Evolutionary conservation across 495 filamentous ascomycete species (phyloP).

Genomic region (Aspergillus nanangensis): DNA sequence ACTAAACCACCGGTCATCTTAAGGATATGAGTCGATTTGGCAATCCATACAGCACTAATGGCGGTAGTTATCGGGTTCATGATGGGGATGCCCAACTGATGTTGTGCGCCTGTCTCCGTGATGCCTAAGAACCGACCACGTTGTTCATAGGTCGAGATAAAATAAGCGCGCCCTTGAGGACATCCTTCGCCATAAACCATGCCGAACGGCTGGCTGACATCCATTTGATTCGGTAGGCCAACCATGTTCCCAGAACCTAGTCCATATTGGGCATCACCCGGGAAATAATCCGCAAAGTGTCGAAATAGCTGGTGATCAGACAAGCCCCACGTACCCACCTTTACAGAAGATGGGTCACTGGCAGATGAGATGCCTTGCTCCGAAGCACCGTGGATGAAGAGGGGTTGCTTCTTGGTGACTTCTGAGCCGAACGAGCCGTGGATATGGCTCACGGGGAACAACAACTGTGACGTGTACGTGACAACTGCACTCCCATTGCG

Average conservation of each 20-base stretch:
- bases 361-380: conserved; percentile 67
- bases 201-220: conserved; percentile 79
- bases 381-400: conserved; percentile 75
- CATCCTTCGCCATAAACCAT: conserved; percentile 81
- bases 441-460: conserved; percentile 68
- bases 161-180: conserved; percentile 74
- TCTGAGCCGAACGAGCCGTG: conserved; percentile 63
- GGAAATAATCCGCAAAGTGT: conserved; percentile 71
- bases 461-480: conserved; percentile 78
- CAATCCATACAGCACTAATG: conserved; percentile 83
- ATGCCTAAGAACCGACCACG: conserved; percentile 68
- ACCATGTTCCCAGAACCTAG: conserved; percentile 70
- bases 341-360: conserved; percentile 72
- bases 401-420: conserved; percentile 63
- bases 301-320: conserved; percentile 67
- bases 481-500: conserved; percentile 56
- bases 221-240: conserved; percentile 79
- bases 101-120: conserved; percentile 42
- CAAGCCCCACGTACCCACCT: conserved; percentile 80
- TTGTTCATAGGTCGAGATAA: conserved; percentile 67
- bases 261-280: conserved; percentile 71
- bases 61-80: conserved; percentile 56
- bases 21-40: conserved; percentile 70
- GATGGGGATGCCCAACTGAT: conserved; percentile 65
- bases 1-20: conserved; percentile 70